These are phyloP conservation scores for Acanthamoeba triangularis DNA, from an alignment of 208 protist species.

Conservation along the genomic window DNA sequence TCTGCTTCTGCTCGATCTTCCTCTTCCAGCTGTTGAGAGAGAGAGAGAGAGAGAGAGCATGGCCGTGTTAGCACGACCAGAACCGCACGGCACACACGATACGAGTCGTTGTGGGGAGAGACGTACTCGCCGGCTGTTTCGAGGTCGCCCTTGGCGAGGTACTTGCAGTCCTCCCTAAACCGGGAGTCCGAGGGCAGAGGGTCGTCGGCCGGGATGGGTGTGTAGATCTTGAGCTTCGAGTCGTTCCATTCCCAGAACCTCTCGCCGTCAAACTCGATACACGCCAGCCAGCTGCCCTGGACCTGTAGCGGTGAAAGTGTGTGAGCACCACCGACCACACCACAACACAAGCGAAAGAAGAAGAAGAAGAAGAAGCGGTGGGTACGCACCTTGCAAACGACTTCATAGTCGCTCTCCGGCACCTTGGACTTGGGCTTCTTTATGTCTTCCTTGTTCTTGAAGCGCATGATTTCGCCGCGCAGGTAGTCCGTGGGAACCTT, in stretches of 20 bases:
- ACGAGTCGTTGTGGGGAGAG: neutral
- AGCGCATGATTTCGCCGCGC: conserved; percentile 10
- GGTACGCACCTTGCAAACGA: neutral
- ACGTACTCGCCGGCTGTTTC: conserved; percentile 78
- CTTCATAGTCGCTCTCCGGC: neutral
- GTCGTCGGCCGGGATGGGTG: conserved; percentile 61
- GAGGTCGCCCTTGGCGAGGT: conserved; percentile 74
- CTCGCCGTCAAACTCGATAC: conserved; percentile 61
- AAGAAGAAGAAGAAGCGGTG: neutral
- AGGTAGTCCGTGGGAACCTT: conserved; percentile 46
- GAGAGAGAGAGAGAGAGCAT: neutral
- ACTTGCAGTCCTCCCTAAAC: conserved; percentile 75
- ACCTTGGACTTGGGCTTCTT: conserved; percentile 43
- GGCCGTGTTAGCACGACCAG: too few relatives aligned
- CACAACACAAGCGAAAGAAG: neutral
- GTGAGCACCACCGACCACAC: neutral
- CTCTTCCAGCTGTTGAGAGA: neutral
- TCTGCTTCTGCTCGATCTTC: conserved; percentile 52
- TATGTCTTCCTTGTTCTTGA: conserved; percentile 28
- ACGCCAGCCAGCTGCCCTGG: conserved; percentile 81
- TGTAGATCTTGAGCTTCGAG: conserved; percentile 43
- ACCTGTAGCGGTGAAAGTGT: neutral
- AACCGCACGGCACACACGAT: neutral
- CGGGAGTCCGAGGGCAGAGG: conserved; percentile 80
- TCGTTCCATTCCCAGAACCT: conserved; percentile 83